phyloP scores from a whole-genome alignment of 2,329 filamentous ascomycete species.

The Acephala macrosclerotiorum region DNA sequence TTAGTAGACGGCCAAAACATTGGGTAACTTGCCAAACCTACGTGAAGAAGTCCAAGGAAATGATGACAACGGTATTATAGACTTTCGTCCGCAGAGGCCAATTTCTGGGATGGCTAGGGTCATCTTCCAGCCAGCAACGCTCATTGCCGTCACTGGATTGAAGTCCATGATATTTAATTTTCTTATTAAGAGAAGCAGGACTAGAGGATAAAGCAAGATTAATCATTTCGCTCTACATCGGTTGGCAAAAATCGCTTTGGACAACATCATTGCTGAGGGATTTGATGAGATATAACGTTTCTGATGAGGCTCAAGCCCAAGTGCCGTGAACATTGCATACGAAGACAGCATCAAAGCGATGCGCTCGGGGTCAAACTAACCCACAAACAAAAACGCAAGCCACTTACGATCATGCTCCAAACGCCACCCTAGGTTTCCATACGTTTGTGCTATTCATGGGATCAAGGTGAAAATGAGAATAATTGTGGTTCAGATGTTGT shows the following conservation, averaged over 20 bases:
- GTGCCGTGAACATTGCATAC: not conserved
- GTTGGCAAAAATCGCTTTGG: not conserved
- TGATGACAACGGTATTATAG: constrained; percentile 9
- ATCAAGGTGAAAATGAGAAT: not conserved
- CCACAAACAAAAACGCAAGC: not conserved
- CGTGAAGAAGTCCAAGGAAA: constrained; percentile 19
- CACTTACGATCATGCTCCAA: not conserved
- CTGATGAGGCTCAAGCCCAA: not conserved
- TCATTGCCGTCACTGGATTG: not conserved
- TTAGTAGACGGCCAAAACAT: not conserved
- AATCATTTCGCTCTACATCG: not conserved
- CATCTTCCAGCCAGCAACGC: not conserved
- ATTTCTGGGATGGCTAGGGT: not conserved
- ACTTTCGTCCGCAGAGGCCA: not conserved
- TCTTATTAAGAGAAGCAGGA: not conserved
- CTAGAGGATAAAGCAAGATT: not conserved
- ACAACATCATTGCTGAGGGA: not conserved
- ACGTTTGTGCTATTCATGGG: not conserved
- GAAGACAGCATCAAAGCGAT: not conserved
- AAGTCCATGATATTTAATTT: not conserved
- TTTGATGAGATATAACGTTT: not conserved
- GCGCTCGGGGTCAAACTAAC: not conserved
- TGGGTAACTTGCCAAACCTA: constrained; percentile 15
- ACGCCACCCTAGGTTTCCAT: not conserved
- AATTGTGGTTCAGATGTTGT: not conserved